Conservation (phyloP, 116 monocot genomes). For the Papilionanthe hybrid region DNA sequence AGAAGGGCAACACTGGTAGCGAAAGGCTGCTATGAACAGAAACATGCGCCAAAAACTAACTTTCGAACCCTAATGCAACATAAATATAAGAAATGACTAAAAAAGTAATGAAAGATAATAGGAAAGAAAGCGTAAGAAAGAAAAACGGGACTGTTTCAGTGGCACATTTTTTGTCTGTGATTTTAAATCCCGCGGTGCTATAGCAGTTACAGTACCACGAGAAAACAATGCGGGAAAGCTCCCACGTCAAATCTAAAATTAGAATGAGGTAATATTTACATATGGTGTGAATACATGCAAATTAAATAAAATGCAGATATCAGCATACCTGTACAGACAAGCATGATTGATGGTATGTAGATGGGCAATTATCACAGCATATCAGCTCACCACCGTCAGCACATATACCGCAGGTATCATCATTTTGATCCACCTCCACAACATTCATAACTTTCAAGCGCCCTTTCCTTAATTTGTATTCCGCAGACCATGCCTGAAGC, state of each 20-base stretch:
- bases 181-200: too few relatives aligned
- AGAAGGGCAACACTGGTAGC: too few relatives aligned
- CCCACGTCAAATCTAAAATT: background rate
- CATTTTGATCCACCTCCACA: slow-evolving; percentile 59
- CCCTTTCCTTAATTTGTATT: slow-evolving; percentile 73
- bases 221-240: too few relatives aligned
- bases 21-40: too few relatives aligned
- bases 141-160: too few relatives aligned
- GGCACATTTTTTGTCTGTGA: too few relatives aligned
- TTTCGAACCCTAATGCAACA: too few relatives aligned
- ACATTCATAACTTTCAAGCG: slow-evolving; percentile 19
- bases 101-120: too few relatives aligned
- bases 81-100: too few relatives aligned
- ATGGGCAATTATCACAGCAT: slow-evolving; percentile 91
- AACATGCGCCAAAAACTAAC: too few relatives aligned
- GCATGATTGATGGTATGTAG: slow-evolving; percentile 79
- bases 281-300: background rate
- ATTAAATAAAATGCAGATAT: background rate
- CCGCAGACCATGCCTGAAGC: slow-evolving; percentile 78
- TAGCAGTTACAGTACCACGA: too few relatives aligned
- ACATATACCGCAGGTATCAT: slow-evolving; percentile 87
- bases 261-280: background rate
- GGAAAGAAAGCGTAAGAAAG: too few relatives aligned
- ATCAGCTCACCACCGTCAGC: slow-evolving; percentile 89
- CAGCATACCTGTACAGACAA: slow-evolving; percentile 58